These are phyloP conservation scores for Fusarium neocosmosporiellum DNA, from an alignment of 2,329 filamentous ascomycete genomes.

Conservation along the genomic window DNA sequence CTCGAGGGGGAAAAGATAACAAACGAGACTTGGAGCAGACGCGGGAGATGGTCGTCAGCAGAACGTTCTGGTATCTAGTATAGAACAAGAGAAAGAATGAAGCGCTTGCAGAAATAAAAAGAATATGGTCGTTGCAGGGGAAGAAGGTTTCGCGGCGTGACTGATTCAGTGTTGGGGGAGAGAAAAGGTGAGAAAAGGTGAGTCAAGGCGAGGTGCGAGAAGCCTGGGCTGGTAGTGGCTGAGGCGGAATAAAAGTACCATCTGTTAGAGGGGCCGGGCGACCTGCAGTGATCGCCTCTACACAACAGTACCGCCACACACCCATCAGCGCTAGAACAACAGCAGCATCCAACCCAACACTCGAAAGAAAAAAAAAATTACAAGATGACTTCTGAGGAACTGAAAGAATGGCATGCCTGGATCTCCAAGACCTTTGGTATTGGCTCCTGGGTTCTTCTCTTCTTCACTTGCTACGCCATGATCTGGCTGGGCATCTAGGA, in stretches of 20 bases:
- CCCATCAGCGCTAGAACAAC: background rate
- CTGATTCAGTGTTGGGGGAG: background rate
- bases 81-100: background rate
- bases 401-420: background rate
- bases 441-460: background rate
- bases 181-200: background rate
- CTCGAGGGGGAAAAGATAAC: background rate
- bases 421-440: background rate
- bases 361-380: background rate
- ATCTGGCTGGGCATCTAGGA: background rate
- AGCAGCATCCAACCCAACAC: background rate
- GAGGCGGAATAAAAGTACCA: background rate
- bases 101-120: background rate
- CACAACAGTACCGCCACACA: background rate
- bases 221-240: slow-evolving; percentile 4
- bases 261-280: background rate
- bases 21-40: background rate
- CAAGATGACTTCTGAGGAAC: background rate
- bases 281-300: background rate
- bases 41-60: background rate
- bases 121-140: background rate
- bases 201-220: background rate
- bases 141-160: slow-evolving; percentile 3
- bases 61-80: background rate
- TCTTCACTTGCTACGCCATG: background rate